A percentile compares a stretch with the other conserved stretches of the same genome.
phyloP scores from a whole-genome alignment of 2,329 filamentous ascomycete species.

The Colletotrichum plurivorum region DNA sequence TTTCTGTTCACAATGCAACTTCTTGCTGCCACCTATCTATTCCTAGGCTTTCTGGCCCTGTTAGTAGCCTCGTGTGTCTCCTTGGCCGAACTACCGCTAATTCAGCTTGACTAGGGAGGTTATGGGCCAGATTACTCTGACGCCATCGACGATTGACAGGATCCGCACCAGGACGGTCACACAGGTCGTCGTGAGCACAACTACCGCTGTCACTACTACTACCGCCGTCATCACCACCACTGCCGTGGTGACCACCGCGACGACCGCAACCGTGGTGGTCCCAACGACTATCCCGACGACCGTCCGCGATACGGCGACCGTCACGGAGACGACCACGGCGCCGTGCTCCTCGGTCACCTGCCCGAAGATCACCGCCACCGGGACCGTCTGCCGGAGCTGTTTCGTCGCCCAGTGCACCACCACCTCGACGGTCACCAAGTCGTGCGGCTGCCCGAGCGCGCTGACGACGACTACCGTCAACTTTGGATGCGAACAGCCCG shows the following conservation, averaged over 20 bases:
- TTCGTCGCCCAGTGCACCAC: conserved; percentile 48
- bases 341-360: conserved; percentile 42
- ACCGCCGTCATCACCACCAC: conserved; percentile 2
- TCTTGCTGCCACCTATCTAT: not conserved
- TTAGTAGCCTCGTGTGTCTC: not conserved
- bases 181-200: not conserved
- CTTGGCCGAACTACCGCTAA: not conserved
- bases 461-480: conserved; percentile 48
- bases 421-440: conserved; percentile 47
- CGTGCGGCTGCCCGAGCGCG: conserved; percentile 49
- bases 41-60: not conserved
- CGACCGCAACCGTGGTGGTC: conserved; percentile 2
- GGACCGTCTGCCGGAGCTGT: conserved; percentile 51
- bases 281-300: conserved; percentile 16
- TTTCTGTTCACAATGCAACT: not conserved
- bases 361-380: conserved; percentile 50
- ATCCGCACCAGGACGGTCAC: conserved; percentile 11
- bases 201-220: conserved; percentile 1
- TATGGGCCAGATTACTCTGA: conserved; percentile 25
- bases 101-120: not conserved
- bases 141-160: conserved; percentile 27
- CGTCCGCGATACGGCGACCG: conserved; percentile 13
- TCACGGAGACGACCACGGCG: conserved; percentile 20
- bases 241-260: not conserved
- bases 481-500: conserved; percentile 45